Evolutionary conservation across 2,329 filamentous ascomycete genomes (phyloP).

Genomic region (Juglanconis juglandina): DNA sequence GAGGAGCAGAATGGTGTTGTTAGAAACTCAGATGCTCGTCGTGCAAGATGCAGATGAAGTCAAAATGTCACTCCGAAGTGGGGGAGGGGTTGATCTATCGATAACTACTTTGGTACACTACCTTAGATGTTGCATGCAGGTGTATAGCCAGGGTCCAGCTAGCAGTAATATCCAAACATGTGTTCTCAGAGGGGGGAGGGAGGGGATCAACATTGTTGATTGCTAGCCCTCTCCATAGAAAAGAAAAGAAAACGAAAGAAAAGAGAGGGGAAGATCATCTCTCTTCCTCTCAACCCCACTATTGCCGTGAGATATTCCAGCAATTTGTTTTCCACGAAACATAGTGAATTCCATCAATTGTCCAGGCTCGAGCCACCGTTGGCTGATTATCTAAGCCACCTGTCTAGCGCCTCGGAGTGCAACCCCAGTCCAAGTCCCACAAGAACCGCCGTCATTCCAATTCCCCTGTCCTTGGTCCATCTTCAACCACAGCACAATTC

Average conservation of each 20-base stretch:
- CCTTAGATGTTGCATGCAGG: background rate
- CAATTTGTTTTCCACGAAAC: no score
- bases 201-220: no score
- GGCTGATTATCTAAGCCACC: background rate
- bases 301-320: no score
- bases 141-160: background rate
- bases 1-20: background rate
- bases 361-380: no score
- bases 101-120: background rate
- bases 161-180: background rate
- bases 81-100: slow-evolving; percentile 1
- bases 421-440: background rate
- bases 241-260: background rate
- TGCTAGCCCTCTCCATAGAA: no score
- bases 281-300: no score
- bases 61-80: background rate
- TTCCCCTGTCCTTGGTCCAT: slow-evolving; percentile 2
- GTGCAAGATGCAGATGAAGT: background rate
- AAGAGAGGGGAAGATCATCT: no score
- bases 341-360: no score
- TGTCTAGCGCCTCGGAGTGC: no score
- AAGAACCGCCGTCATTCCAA: slow-evolving; percentile 1
- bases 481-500: slow-evolving; percentile 2
- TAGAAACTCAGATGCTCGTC: background rate
- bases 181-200: background rate